These are phyloP conservation scores for Prunus mongolica DNA, from an alignment of 306 rosid species.

Conservation along the genomic window DNA sequence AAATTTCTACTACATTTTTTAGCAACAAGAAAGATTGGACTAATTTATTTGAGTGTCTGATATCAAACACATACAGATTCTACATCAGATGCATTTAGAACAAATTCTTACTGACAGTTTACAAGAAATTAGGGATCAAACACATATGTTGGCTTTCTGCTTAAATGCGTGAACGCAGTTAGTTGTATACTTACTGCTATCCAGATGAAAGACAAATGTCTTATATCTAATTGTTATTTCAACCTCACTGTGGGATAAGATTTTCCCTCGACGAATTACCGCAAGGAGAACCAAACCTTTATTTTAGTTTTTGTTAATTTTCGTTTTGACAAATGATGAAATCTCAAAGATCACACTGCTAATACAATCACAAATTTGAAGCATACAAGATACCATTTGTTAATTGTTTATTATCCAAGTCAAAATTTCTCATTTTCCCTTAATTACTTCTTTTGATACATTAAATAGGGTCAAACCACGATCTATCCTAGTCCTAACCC, in stretches of 20 bases:
- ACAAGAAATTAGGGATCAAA: background rate
- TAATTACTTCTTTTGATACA: background rate
- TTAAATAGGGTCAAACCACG: background rate
- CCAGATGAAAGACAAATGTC: background rate
- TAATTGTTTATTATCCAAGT: background rate
- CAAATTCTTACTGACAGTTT: background rate
- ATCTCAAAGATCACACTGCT: background rate
- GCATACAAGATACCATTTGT: background rate
- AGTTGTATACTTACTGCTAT: background rate
- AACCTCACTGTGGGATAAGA: background rate
- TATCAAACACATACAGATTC: background rate
- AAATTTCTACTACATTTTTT: background rate
- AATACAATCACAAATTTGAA: background rate
- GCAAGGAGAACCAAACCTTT: background rate
- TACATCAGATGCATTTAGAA: background rate
- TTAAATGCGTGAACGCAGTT: background rate
- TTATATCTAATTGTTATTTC: background rate
- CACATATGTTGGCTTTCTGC: background rate
- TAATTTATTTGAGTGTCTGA: background rate
- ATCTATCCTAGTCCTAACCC: background rate
- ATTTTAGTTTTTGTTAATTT: background rate
- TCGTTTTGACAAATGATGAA: background rate
- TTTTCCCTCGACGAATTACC: background rate
- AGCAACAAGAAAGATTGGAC: background rate
- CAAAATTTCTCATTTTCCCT: background rate